Evolutionary conservation across 1,284 basidiomycete genomes (phyloP).

Genomic region (Inonotus hispidus): DNA sequence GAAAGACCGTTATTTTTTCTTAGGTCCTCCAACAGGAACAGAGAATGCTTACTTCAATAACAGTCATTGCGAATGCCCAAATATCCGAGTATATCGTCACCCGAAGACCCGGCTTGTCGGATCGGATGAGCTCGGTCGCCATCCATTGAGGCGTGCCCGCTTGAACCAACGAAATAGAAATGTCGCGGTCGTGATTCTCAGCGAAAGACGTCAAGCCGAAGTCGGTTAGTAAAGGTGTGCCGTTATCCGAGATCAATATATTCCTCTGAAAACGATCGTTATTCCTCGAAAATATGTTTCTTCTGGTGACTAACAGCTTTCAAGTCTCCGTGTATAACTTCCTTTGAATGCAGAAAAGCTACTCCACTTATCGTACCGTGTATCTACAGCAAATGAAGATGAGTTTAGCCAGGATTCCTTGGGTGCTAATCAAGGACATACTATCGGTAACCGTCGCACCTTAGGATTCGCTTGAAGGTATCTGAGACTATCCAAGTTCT

Average conservation of each 20-base stretch:
- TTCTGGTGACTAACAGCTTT: slow-evolving; percentile 2
- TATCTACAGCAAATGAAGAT: neutral
- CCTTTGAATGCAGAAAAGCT: slow-evolving; percentile 11
- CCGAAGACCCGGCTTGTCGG: neutral
- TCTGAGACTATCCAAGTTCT: neutral
- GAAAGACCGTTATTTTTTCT: neutral
- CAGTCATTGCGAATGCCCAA: slow-evolving; percentile 17
- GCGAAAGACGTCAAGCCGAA: slow-evolving; percentile 16
- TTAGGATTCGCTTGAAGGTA: neutral
- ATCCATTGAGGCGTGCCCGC: slow-evolving; percentile 9
- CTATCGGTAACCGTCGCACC: neutral
- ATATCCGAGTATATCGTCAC: slow-evolving; percentile 12
- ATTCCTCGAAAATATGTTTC: neutral
- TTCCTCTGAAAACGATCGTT: slow-evolving; percentile 10
- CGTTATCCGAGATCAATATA: slow-evolving; percentile 17
- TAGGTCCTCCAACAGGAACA: neutral
- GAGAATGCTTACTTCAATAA: slow-evolving; percentile 4
- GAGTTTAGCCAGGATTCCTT: neutral
- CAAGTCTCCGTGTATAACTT: slow-evolving; percentile 10
- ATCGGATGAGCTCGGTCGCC: slow-evolving; percentile 8
- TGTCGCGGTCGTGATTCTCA: neutral
- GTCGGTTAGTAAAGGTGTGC: slow-evolving; percentile 15
- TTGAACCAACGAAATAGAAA: neutral
- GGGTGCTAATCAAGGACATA: neutral
- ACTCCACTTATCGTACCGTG: slow-evolving; percentile 6